phyloP scores from a whole-genome alignment of 2,329 filamentous ascomycete species.

The Trichophyton schoenleinii region DNA sequence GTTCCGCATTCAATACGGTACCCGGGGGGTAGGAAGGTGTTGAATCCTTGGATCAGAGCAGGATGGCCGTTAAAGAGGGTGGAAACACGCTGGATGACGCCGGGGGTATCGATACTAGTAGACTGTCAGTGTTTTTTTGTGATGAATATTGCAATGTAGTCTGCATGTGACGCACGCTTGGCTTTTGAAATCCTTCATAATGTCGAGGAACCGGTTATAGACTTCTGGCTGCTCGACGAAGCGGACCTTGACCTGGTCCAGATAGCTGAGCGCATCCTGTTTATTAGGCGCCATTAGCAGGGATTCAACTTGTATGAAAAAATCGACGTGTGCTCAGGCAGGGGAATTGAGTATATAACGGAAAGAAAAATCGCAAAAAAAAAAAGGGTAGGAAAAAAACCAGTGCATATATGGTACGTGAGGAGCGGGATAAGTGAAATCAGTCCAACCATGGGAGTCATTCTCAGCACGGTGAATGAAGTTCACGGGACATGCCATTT shows the following conservation, averaged over 20 bases:
- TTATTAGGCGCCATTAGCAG: constrained; percentile 31
- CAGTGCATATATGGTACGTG: neutral
- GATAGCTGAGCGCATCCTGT: constrained; percentile 76
- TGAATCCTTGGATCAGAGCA: constrained; percentile 92
- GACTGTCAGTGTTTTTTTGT: constrained; percentile 8
- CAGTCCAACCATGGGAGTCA: neutral
- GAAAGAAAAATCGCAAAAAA: neutral
- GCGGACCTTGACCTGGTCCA: constrained; percentile 96
- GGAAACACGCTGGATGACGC: constrained; percentile 92
- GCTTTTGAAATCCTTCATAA: constrained; percentile 99
- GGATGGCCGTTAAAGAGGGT: constrained; percentile 92
- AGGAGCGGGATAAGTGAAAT: neutral
- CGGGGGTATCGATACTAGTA: constrained; percentile 76
- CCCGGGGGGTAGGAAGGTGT: constrained; percentile 89
- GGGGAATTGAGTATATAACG: neutral
- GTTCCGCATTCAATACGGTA: constrained; percentile 95
- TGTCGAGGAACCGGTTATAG: constrained; percentile 92
- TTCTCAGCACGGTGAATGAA: neutral
- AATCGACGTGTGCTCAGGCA: neutral
- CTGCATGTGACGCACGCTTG: constrained; percentile 55
- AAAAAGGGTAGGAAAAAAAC: too few relatives aligned
- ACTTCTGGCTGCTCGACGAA: constrained; percentile 95
- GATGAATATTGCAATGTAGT: neutral
- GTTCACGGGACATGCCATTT: neutral
- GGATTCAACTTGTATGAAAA: neutral